Percentiles rank a stretch among this genome's conserved stretches.
Conservation (phyloP, 2,329 filamentous ascomycete species). For the Neoscytalidium dimidiatum region DNA sequence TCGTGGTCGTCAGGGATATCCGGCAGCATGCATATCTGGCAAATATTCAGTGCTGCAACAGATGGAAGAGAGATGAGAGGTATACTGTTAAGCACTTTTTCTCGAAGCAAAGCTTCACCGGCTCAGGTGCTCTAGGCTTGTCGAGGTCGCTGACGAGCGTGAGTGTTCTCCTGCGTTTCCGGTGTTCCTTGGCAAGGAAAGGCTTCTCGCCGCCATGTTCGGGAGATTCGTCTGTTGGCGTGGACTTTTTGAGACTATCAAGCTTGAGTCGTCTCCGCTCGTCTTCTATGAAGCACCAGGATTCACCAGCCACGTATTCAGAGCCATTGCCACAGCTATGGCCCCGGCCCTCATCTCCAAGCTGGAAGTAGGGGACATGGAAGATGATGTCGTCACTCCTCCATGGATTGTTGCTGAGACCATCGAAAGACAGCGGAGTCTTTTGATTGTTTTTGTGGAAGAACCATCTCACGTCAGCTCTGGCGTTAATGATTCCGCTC, state of each 20-base stretch:
- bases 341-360: background rate
- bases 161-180: too few relatives aligned
- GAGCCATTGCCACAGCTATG: too few relatives aligned
- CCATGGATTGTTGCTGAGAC: background rate
- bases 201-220: too few relatives aligned
- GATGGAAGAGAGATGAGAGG: too few relatives aligned
- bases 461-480: background rate
- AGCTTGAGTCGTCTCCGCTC: background rate
- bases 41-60: background rate
- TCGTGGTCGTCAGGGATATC: background rate
- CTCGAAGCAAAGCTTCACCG: background rate
- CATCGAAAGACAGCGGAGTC: background rate
- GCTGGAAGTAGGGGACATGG: background rate
- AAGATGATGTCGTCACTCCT: background rate
- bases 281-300: background rate
- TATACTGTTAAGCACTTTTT: background rate
- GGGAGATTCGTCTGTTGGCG: too few relatives aligned
- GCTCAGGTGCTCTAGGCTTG: background rate
- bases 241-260: too few relatives aligned
- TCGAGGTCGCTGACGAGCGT: too few relatives aligned
- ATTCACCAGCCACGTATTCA: background rate
- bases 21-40: background rate
- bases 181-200: too few relatives aligned
- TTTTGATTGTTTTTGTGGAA: background rate
- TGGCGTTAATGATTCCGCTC: too few relatives aligned